Evolutionary conservation across 2,329 filamentous ascomycete species (phyloP).

Genomic region (Penicillium sp.): DNA sequence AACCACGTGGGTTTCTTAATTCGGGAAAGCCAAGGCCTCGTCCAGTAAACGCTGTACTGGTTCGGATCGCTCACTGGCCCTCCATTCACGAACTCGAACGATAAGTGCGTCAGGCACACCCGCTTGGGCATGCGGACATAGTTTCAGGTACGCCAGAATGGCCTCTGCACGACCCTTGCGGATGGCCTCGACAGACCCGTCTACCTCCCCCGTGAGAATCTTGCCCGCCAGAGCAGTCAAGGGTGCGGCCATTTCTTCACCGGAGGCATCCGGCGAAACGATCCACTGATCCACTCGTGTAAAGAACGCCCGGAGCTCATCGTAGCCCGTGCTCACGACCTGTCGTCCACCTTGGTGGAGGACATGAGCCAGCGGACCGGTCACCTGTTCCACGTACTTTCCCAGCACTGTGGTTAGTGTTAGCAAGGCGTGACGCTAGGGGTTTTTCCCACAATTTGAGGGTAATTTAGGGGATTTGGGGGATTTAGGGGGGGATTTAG

Average conservation of each 20-base stretch:
- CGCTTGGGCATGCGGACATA: slow-evolving; percentile 16
- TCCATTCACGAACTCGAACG: slow-evolving; percentile 34
- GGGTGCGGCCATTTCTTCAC: slow-evolving; percentile 26
- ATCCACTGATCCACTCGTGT: slow-evolving; percentile 29
- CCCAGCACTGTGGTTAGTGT: slow-evolving; percentile 32
- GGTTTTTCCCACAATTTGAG: slow-evolving; percentile 6
- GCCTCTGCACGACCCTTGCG: slow-evolving; percentile 41
- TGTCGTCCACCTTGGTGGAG: slow-evolving; percentile 33
- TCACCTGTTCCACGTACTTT: slow-evolving; percentile 30
- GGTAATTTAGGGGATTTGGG: not conserved
- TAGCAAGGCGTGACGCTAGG: slow-evolving; percentile 26
- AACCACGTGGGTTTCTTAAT: slow-evolving; percentile 11
- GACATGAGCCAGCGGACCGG: slow-evolving; percentile 30
- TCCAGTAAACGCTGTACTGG: slow-evolving; percentile 37
- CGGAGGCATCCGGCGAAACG: slow-evolving; percentile 11
- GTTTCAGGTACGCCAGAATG: slow-evolving; percentile 31
- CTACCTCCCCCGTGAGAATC: slow-evolving; percentile 34
- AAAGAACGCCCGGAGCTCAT: slow-evolving; percentile 36
- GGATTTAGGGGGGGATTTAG: not conserved
- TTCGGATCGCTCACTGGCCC: slow-evolving; percentile 40
- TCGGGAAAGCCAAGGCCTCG: slow-evolving; percentile 24
- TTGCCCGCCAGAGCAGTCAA: slow-evolving; percentile 28
- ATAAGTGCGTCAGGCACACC: slow-evolving; percentile 19
- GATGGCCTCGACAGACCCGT: slow-evolving; percentile 37
- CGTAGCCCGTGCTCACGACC: slow-evolving; percentile 37